Evolutionary conservation across 805 yeast genomes (phyloP).

Genomic region (Pichia paraexigua): DNA sequence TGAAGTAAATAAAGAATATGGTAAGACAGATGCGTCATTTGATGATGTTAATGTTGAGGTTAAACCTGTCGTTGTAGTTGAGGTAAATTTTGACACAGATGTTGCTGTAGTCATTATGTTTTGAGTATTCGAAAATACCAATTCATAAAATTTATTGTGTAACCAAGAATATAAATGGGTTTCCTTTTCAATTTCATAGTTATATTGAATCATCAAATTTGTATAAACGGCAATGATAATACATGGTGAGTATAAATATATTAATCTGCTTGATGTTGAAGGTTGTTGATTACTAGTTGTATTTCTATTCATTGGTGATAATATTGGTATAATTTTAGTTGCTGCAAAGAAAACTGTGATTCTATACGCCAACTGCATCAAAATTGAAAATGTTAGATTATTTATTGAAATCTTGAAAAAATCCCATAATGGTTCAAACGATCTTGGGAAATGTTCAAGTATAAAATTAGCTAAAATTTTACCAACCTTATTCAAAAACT

Average conservation of each 20-base stretch:
- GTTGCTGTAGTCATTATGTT: background rate
- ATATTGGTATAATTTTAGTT: conserved; percentile 78
- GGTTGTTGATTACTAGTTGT: background rate
- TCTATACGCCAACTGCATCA: conserved; percentile 76
- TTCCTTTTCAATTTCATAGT: conserved; percentile 63
- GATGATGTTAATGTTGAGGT: background rate
- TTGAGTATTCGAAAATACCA: conserved; percentile 7
- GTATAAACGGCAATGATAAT: conserved; percentile 92
- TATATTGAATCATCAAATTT: conserved; percentile 84
- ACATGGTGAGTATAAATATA: conserved; percentile 89
- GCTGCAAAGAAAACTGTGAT: conserved; percentile 83
- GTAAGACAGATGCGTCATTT: background rate
- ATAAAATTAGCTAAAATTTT: conserved; percentile 31
- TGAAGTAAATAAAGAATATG: conserved; percentile 2
- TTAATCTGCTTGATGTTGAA: conserved; percentile 39
- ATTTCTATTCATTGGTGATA: conserved; percentile 23
- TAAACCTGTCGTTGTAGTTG: background rate
- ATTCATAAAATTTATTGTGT: conserved; percentile 14
- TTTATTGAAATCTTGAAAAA: conserved; percentile 42
- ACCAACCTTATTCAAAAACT: conserved; percentile 19
- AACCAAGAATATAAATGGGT: conserved; percentile 29
- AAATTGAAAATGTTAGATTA: conserved; percentile 73
- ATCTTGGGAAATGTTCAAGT: conserved; percentile 45
- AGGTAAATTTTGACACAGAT: background rate
- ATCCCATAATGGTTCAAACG: conserved; percentile 48